Evolutionary conservation across 441 rosid species (phyloP).

Genomic region (Populus hybrid): DNA sequence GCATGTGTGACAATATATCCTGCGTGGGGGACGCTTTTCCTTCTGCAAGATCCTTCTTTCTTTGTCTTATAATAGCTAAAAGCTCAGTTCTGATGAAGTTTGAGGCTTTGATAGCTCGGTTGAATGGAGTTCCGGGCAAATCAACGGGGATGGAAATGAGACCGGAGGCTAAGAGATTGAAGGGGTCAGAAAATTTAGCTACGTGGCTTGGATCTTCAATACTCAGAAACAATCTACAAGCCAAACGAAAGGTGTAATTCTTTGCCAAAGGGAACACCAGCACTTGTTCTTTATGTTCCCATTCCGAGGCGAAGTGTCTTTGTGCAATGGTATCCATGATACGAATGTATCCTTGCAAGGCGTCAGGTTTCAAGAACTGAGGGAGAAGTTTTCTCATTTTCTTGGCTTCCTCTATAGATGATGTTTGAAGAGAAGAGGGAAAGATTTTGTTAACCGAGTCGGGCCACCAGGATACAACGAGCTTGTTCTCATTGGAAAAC

Average conservation of each 20-base stretch:
- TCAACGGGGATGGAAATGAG: constrained; percentile 29
- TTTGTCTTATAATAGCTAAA: too few relatives aligned
- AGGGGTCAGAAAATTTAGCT: constrained; percentile 16
- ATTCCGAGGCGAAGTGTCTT: constrained; percentile 12
- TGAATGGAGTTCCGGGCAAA: constrained; percentile 13
- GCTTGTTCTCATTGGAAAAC: constrained; percentile 53
- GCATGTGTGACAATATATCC: too few relatives aligned
- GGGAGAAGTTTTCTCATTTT: constrained; percentile 42
- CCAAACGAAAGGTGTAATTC: constrained; percentile 22
- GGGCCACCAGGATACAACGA: constrained; percentile 52
- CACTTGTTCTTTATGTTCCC: constrained; percentile 26
- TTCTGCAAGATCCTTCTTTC: too few relatives aligned
- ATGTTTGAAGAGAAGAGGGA: constrained; percentile 35
- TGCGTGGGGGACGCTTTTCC: too few relatives aligned
- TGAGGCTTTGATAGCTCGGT: too few relatives aligned
- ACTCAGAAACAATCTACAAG: constrained; percentile 29
- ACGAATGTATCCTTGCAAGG: constrained; percentile 24
- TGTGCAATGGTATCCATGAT: constrained; percentile 29
- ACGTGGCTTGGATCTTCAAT: constrained; percentile 18
- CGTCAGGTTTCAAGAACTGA: constrained; percentile 31
- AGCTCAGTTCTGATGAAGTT: too few relatives aligned
- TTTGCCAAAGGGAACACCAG: constrained; percentile 20
- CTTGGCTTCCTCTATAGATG: constrained; percentile 41
- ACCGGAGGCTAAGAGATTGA: constrained; percentile 18
- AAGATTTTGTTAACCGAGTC: constrained; percentile 49